Conservation (phyloP, 1,284 basidiomycete species). For the Cerrena zonata region DNA sequence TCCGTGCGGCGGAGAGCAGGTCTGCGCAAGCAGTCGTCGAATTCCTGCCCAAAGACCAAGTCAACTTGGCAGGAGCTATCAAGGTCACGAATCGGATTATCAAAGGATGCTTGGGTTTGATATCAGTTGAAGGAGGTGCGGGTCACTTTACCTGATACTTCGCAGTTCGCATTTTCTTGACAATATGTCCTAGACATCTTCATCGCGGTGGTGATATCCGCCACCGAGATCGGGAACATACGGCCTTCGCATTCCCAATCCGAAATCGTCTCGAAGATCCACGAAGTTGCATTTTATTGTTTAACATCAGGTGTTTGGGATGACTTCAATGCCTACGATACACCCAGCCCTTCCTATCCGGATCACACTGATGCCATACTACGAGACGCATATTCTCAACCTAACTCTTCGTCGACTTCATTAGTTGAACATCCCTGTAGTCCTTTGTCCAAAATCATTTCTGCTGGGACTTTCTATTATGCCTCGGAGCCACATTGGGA, state of each 20-base stretch:
- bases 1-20: slow-evolving; percentile 56
- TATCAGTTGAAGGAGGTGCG: slow-evolving; percentile 63
- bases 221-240: slow-evolving; percentile 75
- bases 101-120: slow-evolving; percentile 78
- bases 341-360: slow-evolving; percentile 35
- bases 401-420: slow-evolving; percentile 34
- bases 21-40: slow-evolving; percentile 73
- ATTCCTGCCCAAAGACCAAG: slow-evolving; percentile 67
- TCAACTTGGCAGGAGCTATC: slow-evolving; percentile 60
- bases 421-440: slow-evolving; percentile 85
- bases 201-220: slow-evolving; percentile 68
- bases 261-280: slow-evolving; percentile 68
- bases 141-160: slow-evolving; percentile 6
- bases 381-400: slow-evolving; percentile 41
- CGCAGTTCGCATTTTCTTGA: neutral
- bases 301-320: slow-evolving; percentile 70
- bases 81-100: slow-evolving; percentile 61
- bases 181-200: slow-evolving; percentile 58
- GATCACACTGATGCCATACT: slow-evolving; percentile 44
- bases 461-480: slow-evolving; percentile 91
- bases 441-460: slow-evolving; percentile 86
- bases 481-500: slow-evolving; percentile 81
- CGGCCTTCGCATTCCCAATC: slow-evolving; percentile 51
- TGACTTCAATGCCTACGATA: slow-evolving; percentile 49
- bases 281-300: slow-evolving; percentile 75